Conservation (phyloP, 1,284 basidiomycete genomes). For the Anthracocystis setariae region DNA sequence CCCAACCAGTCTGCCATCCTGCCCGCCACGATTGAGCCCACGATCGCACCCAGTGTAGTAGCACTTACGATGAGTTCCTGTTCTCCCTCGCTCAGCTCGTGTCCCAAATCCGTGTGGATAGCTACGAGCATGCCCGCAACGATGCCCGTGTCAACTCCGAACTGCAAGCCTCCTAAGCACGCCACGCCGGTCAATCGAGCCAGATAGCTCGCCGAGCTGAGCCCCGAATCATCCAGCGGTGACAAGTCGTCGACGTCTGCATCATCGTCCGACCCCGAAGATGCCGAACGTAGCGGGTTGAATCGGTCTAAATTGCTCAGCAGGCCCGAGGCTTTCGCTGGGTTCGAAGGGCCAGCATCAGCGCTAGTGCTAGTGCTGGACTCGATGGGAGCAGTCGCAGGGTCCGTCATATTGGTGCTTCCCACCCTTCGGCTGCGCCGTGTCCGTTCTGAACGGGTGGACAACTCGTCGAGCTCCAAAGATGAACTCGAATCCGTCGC, state of each 20-base stretch:
- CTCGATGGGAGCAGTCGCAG: not conserved
- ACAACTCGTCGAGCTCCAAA: conserved; percentile 37
- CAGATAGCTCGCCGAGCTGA: conserved; percentile 38
- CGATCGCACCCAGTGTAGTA: conserved; percentile 60
- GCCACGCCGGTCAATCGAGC: conserved; percentile 49
- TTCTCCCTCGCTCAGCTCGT: conserved; percentile 53
- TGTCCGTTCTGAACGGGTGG: conserved; percentile 8
- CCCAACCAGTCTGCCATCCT: conserved; percentile 53
- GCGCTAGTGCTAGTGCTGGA: conserved; percentile 5
- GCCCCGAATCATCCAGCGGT: conserved; percentile 30
- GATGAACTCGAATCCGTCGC: conserved; percentile 20
- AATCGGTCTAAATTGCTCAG: conserved; percentile 27
- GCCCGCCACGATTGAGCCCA: conserved; percentile 52
- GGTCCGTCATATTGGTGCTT: conserved; percentile 20
- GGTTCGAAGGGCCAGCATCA: not conserved
- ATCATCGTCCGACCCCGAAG: conserved; percentile 9
- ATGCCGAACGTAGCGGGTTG: conserved; percentile 14
- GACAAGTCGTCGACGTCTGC: conserved; percentile 8
- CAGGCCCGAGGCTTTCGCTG: not conserved
- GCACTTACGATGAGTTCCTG: conserved; percentile 61
- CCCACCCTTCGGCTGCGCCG: not conserved
- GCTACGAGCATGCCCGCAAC: conserved; percentile 59
- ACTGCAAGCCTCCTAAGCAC: conserved; percentile 50
- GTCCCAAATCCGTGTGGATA: conserved; percentile 53
- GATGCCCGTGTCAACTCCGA: conserved; percentile 57